phyloP scores from a whole-genome alignment of 1,284 basidiomycete species.

The Melampsora larici-populina region DNA sequence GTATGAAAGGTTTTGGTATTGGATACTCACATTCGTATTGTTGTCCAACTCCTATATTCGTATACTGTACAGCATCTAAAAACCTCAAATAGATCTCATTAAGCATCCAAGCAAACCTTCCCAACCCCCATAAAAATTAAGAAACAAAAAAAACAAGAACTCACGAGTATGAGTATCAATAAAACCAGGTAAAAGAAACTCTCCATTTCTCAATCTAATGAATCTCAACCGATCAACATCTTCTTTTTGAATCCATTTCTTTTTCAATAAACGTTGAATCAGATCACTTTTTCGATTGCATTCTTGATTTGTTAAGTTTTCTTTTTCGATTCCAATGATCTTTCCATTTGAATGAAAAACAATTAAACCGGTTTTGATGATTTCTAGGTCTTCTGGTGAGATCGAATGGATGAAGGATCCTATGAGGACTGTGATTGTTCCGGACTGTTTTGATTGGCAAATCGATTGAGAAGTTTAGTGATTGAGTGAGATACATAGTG shows the following conservation, averaged over 20 bases:
- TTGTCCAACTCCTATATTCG: conserved; percentile 51
- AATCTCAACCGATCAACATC: conserved; percentile 15
- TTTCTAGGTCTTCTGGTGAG: conserved; percentile 9
- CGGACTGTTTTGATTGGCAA: not conserved
- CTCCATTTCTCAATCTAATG: conserved; percentile 47
- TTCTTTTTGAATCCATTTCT: not conserved
- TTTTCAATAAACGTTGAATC: not conserved
- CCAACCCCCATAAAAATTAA: too few species aligned
- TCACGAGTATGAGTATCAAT: too few species aligned
- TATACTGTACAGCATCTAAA: conserved; percentile 45
- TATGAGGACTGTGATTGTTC: conserved; percentile 6
- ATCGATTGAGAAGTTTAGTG: too few species aligned
- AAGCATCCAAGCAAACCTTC: too few species aligned
- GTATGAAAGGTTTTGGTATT: not conserved
- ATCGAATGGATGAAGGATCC: conserved; percentile 34
- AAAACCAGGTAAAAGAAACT: conserved; percentile 51
- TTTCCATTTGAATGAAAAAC: too few species aligned
- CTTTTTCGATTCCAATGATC: too few species aligned
- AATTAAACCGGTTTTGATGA: too few species aligned
- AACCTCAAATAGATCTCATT: too few species aligned
- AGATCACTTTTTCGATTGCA: not conserved
- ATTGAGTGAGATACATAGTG: too few species aligned
- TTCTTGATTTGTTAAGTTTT: too few species aligned
- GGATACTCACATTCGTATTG: conserved; percentile 48
- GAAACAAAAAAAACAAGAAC: conserved; percentile 54